Conservation (phyloP, 495 filamentous ascomycete genomes). For the Aspergillus panamensis region DNA sequence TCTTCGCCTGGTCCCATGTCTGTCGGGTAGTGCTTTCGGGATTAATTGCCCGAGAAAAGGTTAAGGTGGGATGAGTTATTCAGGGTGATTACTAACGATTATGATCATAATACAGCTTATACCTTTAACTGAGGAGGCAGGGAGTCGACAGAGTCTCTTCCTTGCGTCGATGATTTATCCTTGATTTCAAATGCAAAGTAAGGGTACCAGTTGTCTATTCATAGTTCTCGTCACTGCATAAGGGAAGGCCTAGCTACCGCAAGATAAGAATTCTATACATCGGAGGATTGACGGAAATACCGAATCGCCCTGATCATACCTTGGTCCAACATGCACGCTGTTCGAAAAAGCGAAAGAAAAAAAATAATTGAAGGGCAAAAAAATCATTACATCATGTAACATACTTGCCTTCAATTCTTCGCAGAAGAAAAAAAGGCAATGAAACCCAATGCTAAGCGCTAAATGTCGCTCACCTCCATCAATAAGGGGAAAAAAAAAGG, state of each 20-base stretch:
- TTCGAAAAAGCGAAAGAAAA: constrained; percentile 6
- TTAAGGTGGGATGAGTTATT: too few species aligned
- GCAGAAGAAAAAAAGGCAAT: background rate
- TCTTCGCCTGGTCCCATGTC: constrained; percentile 1
- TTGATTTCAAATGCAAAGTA: background rate
- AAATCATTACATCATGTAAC: constrained; percentile 5
- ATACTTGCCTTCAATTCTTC: background rate
- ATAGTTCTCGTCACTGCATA: background rate
- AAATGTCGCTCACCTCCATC: background rate
- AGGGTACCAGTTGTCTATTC: too few species aligned
- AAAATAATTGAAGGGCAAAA: background rate
- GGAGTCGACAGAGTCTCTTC: too few species aligned
- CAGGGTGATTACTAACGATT: too few species aligned
- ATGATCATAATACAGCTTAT: too few species aligned
- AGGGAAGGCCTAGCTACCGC: background rate
- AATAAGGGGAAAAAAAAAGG: constrained; percentile 11
- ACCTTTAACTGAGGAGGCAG: too few species aligned
- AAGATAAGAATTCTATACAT: constrained; percentile 9
- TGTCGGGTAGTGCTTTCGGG: constrained; percentile 20
- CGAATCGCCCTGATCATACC: constrained; percentile 8
- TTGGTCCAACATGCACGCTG: constrained; percentile 14
- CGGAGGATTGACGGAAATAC: background rate
- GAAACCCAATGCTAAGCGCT: background rate
- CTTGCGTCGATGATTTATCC: background rate
- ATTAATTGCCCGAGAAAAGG: constrained; percentile 16